Base-by-base conservation (phyloP, 352 stramenopile genomes). In the Pythium plurisporium region DNA sequence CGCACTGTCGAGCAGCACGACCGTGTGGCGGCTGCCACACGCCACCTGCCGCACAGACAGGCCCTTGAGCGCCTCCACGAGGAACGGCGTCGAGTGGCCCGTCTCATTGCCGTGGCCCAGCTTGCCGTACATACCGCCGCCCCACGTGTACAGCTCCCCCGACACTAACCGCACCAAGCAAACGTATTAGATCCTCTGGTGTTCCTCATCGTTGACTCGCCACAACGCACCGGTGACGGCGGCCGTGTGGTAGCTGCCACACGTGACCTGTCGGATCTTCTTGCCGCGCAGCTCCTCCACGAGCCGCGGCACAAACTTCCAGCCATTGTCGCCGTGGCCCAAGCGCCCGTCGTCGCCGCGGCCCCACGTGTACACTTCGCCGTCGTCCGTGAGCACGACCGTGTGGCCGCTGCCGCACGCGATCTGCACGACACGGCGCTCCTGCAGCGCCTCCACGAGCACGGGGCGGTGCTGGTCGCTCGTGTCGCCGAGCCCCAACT, bases 291-390 rank as follows among this genome's bases (percentile, higher is more conserved):
- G 68, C 59, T 91, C 83, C 52, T 97, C 89, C 7, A 94, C 92
- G 20, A 98, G 76, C 10, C 94, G 79, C 20, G 94, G 94, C n/a
- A 98, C 93, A 64, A 98, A 98, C 72, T 98, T 98, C 94, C 94
- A 98, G 44, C 93, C 93, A 70, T 98, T 98, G 64, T 97, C 89
- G 62, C 87, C 86, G 50, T 97, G 89, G n/a, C 90, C 90, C 30
- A 97, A 55, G 1, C 90, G 84, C 0, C 90, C 90, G 63, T 97
- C 89, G 56, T 95, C 80, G 2, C 90, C 90, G 25, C 88, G 70
- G 12, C 88, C 88, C 88, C 88, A 96, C 49, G 88, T 96, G 68
- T 88, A 95, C 42, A 96, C 88, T 52, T 94, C 78, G 38, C 86
- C 87, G 36, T 94, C 82, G 22, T 94, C 81, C 73, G 81, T 91